phyloP scores from a whole-genome alignment of 2,329 filamentous ascomycete genomes.

The Dactylellina sp. region DNA sequence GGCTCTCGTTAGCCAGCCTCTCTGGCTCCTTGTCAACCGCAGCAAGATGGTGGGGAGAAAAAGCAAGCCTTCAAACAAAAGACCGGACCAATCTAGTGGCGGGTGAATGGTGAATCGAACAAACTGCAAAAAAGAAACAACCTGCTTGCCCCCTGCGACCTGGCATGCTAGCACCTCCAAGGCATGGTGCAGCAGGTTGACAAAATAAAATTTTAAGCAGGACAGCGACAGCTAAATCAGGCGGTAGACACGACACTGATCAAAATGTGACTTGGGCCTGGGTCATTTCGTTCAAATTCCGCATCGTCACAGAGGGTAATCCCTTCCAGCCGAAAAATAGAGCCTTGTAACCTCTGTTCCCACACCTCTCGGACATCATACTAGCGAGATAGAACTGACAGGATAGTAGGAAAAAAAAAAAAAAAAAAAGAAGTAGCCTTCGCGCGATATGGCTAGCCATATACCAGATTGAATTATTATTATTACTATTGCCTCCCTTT shows the following conservation, averaged over 20 bases:
- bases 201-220: conserved; percentile 44
- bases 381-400: not conserved
- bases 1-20: conserved; percentile 10
- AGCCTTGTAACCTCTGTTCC: conserved; percentile 34
- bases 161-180: not conserved
- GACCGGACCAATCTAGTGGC: conserved; percentile 47
- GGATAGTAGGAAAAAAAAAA: conserved; percentile 3
- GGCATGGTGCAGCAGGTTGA: conserved; percentile 44
- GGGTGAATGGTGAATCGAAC: conserved; percentile 52
- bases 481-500: conserved; percentile 2
- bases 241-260: conserved; percentile 40
- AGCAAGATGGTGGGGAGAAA: conserved; percentile 55
- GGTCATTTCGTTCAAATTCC: conserved; percentile 50
- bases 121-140: conserved; percentile 34
- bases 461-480: conserved; percentile 47
- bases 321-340: conserved; percentile 38
- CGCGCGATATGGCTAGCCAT: conserved; percentile 21
- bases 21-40: conserved; percentile 37
- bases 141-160: conserved; percentile 22
- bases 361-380: conserved; percentile 38
- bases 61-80: conserved; percentile 31
- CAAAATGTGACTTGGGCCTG: conserved; percentile 43
- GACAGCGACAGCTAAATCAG: conserved; percentile 43
- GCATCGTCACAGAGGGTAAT: conserved; percentile 30
- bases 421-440: conserved; percentile 4